These are phyloP conservation scores for Yarrowia osloensis DNA, from an alignment of 805 yeast species.

Conservation along the genomic window DNA sequence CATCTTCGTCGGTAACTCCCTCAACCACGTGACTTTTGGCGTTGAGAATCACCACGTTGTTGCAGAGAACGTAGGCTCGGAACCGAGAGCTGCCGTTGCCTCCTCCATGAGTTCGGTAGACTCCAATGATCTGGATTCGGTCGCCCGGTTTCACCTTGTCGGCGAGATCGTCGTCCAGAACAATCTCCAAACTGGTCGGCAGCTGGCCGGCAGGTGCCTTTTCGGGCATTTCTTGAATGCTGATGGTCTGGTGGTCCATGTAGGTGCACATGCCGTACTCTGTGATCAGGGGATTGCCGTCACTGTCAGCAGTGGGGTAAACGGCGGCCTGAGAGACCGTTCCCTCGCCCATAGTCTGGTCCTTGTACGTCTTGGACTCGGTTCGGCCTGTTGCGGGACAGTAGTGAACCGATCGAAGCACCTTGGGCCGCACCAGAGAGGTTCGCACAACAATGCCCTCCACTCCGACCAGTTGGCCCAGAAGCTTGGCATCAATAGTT, in stretches of 20 bases:
- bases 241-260: constrained; percentile 88
- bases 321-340: constrained; percentile 80
- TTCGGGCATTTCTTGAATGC: constrained; percentile 98
- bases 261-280: constrained; percentile 93
- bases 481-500: constrained; percentile 70
- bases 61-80: constrained; percentile 80
- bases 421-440: constrained; percentile 89
- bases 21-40: constrained; percentile 70
- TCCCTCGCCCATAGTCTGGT: constrained; percentile 86
- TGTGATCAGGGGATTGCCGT: constrained; percentile 82
- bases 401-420: constrained; percentile 88
- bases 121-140: constrained; percentile 90
- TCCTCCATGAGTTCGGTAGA: constrained; percentile 87
- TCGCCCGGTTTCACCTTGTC: constrained; percentile 95
- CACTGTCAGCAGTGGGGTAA: constrained; percentile 90
- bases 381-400: constrained; percentile 81
- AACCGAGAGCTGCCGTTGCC: constrained; percentile 64
- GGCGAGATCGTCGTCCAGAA: constrained; percentile 93
- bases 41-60: constrained; percentile 85
- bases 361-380: constrained; percentile 89
- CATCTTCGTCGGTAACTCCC: constrained; percentile 73
- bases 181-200: constrained; percentile 88
- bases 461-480: constrained; percentile 80
- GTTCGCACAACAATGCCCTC: constrained; percentile 97
- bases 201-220: constrained; percentile 97